Base-by-base conservation (phyloP, 2,329 filamentous ascomycete species). In the Fusarium euwallaceae region DNA sequence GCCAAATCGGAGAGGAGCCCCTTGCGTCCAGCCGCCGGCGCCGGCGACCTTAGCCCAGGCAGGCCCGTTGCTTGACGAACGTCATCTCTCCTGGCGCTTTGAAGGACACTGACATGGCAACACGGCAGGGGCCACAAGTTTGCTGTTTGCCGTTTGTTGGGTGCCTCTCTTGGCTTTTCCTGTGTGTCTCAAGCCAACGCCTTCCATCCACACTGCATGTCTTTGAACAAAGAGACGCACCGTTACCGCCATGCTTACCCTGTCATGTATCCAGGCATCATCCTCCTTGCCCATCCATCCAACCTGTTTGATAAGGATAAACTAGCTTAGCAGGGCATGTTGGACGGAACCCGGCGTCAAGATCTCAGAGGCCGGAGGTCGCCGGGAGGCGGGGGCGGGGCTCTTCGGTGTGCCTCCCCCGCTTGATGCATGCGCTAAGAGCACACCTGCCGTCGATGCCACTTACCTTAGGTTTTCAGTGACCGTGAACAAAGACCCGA, bases 371-470 rank as follows among this genome's bases (percentile, higher is more conserved):
- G 32, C 71, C 77, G 77, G 77, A 79, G 77, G 69, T 79, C 76
- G 77, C 76, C 77, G 77, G 62, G 61, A 71, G 70, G 73, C 76
- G 72, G 75, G 75, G 69, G 73, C 72, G 70, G 72, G 70, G 74
- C 68, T 61, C 37, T 53, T 64, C 61, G 66, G 53, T 63, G 53
- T 63, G 60, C 37, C 43, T 58, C 66, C 77, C 74, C 74, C 77
- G 74, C 65, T 78, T 74, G 37, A 70, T 77, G 76, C 66, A 75
- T 78, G 53, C 61, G 45, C 67, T 75, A 71, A 24, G 61, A 65
- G 45, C 61, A 67, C 68, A 34, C 63, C 67, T 56, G 27, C 55
- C 72, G 51, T 70, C 22, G 24, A 64, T 53, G 27, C 17, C 48
- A 53, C 27, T 53, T 53, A n/a, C 48, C 11, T 27, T 12, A 37